Conservation (phyloP, 257 asterid species). For the Coffea eugenioides region DNA sequence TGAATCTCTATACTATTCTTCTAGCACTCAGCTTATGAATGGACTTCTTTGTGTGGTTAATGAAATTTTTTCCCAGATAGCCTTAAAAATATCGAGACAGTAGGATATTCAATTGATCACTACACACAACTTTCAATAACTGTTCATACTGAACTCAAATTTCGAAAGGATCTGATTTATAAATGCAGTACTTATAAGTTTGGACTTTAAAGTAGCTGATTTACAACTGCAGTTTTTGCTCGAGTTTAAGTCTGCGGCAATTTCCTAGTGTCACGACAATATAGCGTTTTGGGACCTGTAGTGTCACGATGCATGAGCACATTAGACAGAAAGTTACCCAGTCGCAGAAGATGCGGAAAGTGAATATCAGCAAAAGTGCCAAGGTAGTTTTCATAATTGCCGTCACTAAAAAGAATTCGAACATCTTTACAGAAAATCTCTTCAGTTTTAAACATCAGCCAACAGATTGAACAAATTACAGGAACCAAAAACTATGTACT, state of each 20-base stretch:
- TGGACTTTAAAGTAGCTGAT: too few species aligned
- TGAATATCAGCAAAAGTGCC: too few species aligned
- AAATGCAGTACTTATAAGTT: neutral
- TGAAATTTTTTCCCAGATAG: neutral
- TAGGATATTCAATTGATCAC: neutral
- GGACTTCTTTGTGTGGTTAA: neutral
- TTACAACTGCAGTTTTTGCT: neutral
- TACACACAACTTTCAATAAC: neutral
- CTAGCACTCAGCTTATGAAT: neutral
- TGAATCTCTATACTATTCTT: too few species aligned
- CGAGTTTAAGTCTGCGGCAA: neutral
- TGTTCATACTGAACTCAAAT: neutral
- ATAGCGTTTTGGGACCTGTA: too few species aligned
- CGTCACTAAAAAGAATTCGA: neutral
- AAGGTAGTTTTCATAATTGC: neutral
- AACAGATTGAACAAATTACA: neutral
- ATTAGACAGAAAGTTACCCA: neutral
- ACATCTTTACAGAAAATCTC: neutral
- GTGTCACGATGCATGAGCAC: neutral
- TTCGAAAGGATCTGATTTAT: too few species aligned
- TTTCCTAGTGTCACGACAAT: too few species aligned
- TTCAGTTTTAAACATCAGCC: neutral
- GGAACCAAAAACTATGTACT: neutral
- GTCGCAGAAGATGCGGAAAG: neutral
- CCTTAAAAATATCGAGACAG: neutral